Base-by-base conservation (phyloP, 768 basidiomycete genomes). In the Phaeotremella skinneri region DNA sequence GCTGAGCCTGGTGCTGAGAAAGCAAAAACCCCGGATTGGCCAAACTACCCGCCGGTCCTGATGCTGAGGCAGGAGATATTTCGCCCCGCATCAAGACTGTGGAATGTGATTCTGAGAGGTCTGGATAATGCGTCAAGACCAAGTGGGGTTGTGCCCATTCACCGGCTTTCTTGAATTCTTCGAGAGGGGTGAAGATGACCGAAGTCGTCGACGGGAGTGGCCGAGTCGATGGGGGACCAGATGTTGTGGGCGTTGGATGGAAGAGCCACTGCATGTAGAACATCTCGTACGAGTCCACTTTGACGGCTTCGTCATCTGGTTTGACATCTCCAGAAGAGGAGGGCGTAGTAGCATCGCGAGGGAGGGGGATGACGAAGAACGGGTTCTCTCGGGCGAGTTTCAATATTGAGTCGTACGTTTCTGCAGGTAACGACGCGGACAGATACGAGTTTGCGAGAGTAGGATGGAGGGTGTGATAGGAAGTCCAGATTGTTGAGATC, bases 241-340 rank as follows among this genome's bases (percentile, higher is more conserved):
- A 87, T 3, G 81, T 76, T 1, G 82, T 82, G 0, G 90, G 90
- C 0, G 84, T 78, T 5, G 83, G 84, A 72, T 94, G 86, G 75
- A 94, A 88, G 37, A 82, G 81, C 94, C 96, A 98, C 76, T 99
- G 87, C 59, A 97, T 79, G 70, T 85, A 86, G 76, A 86, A 91
- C 78, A 80, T 80, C 62, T 80, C 79, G 49, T 74, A 76, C 32
- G 74, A 70, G 31, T 72, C 68, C 27, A 68, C 70, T 50, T 62
- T 56, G 45, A 73, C 60, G 11, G 31, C 89, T 70, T 90, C 90
- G 70, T 86, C 84, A 20, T 78, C 53, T 13, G 68, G 63, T 21
- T 69, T 64, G 4, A 37, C 34, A 17, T 74, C 76, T 6, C 79
- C 74, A 61, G 80, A 80, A 16, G 66, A 75, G 30, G 51, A 52